phyloP scores from a whole-genome alignment of 2,329 filamentous ascomycete genomes.

The Knufia fluminis region DNA sequence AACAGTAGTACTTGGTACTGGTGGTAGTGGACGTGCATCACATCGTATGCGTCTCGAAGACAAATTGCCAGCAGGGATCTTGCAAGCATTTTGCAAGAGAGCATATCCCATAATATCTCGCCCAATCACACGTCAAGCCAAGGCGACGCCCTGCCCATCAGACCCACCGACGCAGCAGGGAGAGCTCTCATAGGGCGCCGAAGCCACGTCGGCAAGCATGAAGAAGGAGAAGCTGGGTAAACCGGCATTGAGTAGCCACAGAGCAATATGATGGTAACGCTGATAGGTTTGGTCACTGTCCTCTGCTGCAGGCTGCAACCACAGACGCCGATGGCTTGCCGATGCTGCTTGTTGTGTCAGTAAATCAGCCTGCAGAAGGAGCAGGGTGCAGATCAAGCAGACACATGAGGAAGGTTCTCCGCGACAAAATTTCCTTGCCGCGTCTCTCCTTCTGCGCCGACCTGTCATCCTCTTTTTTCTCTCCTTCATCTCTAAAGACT shows the following conservation, averaged over 20 bases:
- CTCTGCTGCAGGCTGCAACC: not conserved
- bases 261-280: not conserved
- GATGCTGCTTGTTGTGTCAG: not conserved
- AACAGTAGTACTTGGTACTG: too few species aligned
- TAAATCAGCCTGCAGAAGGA: conserved; percentile 1
- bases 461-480: conserved; percentile 3
- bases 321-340: not conserved
- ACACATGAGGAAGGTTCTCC: conserved; percentile 5
- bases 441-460: not conserved
- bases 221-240: conserved; percentile 2
- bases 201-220: not conserved
- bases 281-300: not conserved
- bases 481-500: not conserved
- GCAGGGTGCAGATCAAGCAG: not conserved
- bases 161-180: not conserved
- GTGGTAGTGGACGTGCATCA: too few species aligned
- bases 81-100: not conserved
- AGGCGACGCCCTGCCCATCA: not conserved
- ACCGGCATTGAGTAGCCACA: not conserved
- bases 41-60: too few species aligned
- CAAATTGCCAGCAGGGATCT: not conserved
- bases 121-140: not conserved
- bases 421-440: conserved; percentile 1
- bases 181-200: not conserved
- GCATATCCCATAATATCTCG: not conserved